A percentile compares a stretch with the other conserved stretches of the same genome.
These are phyloP conservation scores for Solanum corneliomulleri DNA, from an alignment of 257 asterid species.

Conservation along the genomic window DNA sequence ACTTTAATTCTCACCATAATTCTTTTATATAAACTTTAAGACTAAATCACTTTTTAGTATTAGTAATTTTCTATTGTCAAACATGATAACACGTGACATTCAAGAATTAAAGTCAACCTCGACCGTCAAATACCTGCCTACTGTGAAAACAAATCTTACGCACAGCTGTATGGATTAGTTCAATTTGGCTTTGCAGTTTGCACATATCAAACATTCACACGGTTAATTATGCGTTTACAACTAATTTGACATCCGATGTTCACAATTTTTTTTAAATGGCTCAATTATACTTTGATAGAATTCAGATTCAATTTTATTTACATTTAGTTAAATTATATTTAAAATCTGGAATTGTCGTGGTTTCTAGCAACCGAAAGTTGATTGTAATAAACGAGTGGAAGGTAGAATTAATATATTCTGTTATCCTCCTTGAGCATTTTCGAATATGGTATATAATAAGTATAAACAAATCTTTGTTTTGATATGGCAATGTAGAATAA, in stretches of 20 bases:
- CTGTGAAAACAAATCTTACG: neutral
- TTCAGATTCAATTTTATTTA: neutral
- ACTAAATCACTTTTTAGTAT: neutral
- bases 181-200: neutral
- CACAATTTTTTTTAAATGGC: neutral
- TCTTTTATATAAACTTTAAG: neutral
- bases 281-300: neutral
- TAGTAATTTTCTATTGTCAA: neutral
- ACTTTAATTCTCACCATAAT: neutral
- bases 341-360: neutral
- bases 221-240: neutral
- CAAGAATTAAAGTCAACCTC: neutral
- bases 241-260: neutral
- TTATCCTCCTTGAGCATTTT: neutral
- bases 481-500: neutral
- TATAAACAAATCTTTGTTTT: neutral
- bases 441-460: neutral
- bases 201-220: neutral
- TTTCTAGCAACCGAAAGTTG: neutral
- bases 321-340: neutral
- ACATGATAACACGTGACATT: neutral
- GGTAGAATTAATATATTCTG: neutral
- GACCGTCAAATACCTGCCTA: neutral
- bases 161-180: neutral
- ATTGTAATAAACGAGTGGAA: neutral